phyloP scores from a whole-genome alignment of 768 basidiomycete genomes.

The Termitomyces bulborhizus region DNA sequence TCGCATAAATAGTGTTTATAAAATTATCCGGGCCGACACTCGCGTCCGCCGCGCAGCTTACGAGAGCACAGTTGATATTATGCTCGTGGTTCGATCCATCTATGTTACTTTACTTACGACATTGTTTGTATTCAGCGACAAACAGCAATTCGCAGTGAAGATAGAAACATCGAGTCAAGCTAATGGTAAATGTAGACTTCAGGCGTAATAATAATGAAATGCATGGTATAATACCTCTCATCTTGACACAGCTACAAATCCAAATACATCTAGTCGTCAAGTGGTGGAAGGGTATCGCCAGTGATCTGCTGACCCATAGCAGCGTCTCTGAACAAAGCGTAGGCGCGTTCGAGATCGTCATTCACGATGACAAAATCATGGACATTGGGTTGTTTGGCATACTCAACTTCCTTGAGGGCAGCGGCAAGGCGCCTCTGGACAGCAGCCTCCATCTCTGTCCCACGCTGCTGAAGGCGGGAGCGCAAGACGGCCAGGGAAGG shows the following conservation, averaged over 20 bases:
- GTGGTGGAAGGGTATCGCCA: slow-evolving; percentile 61
- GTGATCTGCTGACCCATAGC: slow-evolving; percentile 61
- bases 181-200: no score
- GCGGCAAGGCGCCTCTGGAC: slow-evolving; percentile 71
- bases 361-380: slow-evolving; percentile 89
- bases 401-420: slow-evolving; percentile 76
- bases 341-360: slow-evolving; percentile 82
- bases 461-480: slow-evolving; percentile 66
- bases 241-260: background rate
- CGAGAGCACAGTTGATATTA: no score
- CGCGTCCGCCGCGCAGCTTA: no score
- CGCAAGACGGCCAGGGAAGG: slow-evolving; percentile 72
- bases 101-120: no score
- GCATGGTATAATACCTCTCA: background rate
- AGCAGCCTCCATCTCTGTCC: slow-evolving; percentile 75
- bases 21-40: background rate
- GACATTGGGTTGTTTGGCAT: slow-evolving; percentile 65
- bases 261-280: slow-evolving; percentile 35
- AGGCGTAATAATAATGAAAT: background rate
- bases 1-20: background rate
- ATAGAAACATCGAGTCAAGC: no score
- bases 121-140: no score
- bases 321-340: slow-evolving; percentile 66
- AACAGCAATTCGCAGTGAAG: no score
- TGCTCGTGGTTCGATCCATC: no score